A percentile compares a stretch with the other conserved stretches of the same genome.
Evolutionary conservation across 2,329 filamentous ascomycete species (phyloP).

Genomic region (Macrophomina pseudophaseolina): DNA sequence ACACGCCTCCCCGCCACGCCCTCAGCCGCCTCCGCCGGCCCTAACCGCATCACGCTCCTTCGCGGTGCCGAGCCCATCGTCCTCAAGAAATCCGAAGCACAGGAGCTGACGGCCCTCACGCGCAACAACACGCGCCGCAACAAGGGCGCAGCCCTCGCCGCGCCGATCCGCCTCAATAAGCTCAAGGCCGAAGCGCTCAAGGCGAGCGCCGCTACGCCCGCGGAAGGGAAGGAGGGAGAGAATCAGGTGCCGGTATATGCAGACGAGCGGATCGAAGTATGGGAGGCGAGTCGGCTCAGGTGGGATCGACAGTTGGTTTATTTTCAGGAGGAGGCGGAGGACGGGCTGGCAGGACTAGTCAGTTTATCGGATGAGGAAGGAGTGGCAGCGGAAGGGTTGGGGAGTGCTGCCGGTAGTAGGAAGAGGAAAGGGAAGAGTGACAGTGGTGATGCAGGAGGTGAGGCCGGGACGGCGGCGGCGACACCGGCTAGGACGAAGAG

Average conservation of each 20-base stretch:
- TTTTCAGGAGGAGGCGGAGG: constrained; percentile 49
- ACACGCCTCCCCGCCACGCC: constrained; percentile 41
- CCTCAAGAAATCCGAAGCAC: constrained; percentile 55
- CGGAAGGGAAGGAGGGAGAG: not conserved
- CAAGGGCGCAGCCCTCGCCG: constrained; percentile 52
- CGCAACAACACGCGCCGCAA: constrained; percentile 57
- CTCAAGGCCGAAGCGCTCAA: constrained; percentile 41
- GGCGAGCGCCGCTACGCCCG: not conserved
- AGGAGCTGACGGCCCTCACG: constrained; percentile 53
- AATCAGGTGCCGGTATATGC: not conserved
- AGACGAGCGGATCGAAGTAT: constrained; percentile 23
- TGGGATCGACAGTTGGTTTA: constrained; percentile 56
- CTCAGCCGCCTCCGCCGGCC: constrained; percentile 37
- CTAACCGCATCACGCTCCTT: constrained; percentile 50
- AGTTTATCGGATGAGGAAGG: constrained; percentile 19
- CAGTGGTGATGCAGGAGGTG: constrained; percentile 31
- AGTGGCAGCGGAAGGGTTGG: constrained; percentile 27
- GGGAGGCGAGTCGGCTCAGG: constrained; percentile 34
- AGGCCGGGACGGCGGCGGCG: constrained; percentile 3
- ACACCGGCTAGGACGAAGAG: constrained; percentile 42
- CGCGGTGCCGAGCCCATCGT: constrained; percentile 51
- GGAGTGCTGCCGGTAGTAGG: constrained; percentile 18
- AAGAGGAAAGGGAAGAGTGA: constrained; percentile 35
- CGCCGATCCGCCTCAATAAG: constrained; percentile 50
- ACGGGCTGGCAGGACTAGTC: not conserved